Evolutionary conservation across 176 grass and related monocot genomes (phyloP), one percentile per base, ranked within the genome.

Genomic region (Juncus inflexus): DNA sequence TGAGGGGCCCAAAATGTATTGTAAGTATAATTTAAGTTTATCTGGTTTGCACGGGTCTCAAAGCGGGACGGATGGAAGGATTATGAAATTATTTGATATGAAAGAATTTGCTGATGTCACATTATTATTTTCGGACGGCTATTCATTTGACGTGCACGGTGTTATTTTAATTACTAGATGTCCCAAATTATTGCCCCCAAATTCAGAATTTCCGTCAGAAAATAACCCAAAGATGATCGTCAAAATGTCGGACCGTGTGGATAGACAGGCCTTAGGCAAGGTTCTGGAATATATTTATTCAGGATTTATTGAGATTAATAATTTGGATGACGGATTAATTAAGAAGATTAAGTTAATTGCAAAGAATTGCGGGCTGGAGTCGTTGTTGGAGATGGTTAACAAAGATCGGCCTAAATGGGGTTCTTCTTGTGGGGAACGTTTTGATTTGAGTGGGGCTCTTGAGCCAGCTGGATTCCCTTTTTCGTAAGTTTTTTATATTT

Each of bases 281-380:
- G 64, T 91, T 74, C 67, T 96, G 84, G 87, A 85, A 50, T 91
- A 96, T 49, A 35, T 84, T 42, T 96, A 91, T 77, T 77, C 84
- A 74, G 81, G 79, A 42, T 89, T 72, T 60, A 65, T 80, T 45
- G 42, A 36, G 6, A 65, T 60, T 56, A 78, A 83, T 59, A 71
- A 70, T 77, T 58, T 70, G 5, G 53, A 70, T 1, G 53, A 70
- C n/a, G 74, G 58, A 40, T 66, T 64, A 58, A 55, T 74, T 50
- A 91, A 83, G 72, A 82, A 79, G 19, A 14, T 96, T n/a, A 91
- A 63, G 60, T 58, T 75, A 53, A 81, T 96, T 13, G 61, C 87
- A 1, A 91, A 82, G 73, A 81, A 83, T 75, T 96, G 91, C 60
- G 28, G 78, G 7, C 70, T 96, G 82, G 83, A 77, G 60, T 55